Evolutionary conservation across 177 flowering plant species (phyloP), one percentile per base, ranked within the genome.

Genomic region (Vitis hybrid): DNA sequence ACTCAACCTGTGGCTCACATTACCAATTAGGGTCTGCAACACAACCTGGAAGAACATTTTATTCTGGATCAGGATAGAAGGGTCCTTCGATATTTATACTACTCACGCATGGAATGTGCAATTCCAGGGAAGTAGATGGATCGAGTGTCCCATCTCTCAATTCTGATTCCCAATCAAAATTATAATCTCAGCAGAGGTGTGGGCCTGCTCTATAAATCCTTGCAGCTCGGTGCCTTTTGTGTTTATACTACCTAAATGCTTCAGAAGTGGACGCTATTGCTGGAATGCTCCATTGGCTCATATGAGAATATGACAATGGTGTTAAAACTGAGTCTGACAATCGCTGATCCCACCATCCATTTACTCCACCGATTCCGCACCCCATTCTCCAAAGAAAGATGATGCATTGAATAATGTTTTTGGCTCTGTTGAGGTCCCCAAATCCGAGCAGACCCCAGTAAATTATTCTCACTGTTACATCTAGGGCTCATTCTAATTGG

Each of bases 91-190:
- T 64, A 72, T 52, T 73, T 73, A 73, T 51, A 35, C 48, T 65
- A 62, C 9, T 77, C 80, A 77, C 69, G 74, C 58, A 50, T 17
- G 62, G 61, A 73, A 70, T 73, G 77, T 77, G 80, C 67, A 30
- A 58, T 11, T 27, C 52, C 58, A 13, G 35, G 11, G 12, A 60
- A 60, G 8, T 7, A 35, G 46, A 35, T 35, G 46, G 46, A 5
- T 5, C 46, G 1, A 35, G 46, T 24, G 27, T 24, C 27, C 27
- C 27, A 2, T 24, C 27, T 24, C 27, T 24, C 46, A 35, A 7
- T 3, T 35, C 8, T 35, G 46, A 4, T 35, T 35, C 46, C 46
- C 46, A 35, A 35, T 35, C 46, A 35, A 35, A 35, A 35, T 35
- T 35, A 35, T 35, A 35, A 35, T 35, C 46, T 35, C 46, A 35